Base-by-base conservation (phyloP, 768 basidiomycete species). In the Wakefieldia striispora region DNA sequence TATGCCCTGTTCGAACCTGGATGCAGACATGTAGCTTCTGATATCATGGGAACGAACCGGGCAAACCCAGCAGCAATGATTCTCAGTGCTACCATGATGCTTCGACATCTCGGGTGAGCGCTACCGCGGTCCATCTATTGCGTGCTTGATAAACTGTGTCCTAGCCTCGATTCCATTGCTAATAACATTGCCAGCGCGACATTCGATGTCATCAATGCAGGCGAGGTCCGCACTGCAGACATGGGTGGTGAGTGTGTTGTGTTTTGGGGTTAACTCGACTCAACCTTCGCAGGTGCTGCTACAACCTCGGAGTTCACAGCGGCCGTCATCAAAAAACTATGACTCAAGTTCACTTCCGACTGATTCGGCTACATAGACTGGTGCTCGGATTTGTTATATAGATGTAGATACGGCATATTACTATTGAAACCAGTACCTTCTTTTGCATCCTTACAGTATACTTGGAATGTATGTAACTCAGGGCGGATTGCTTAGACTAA, bases 1-100 rank as follows among this genome's bases (percentile, higher is more conserved):
- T 98, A 92, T 67, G 97, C 97, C 21, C 79, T 99, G 46, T 99
- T 99, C 68, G 97, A 99, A 71, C 97, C 97, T 29, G 97, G 97
- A 64, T 98, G 97, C 73, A 86, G 95, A 71, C 91, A 93, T 65
- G 90, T 93, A 58, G 91, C 91, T 44, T 85, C 86, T 62, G 94
- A 97, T 62, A 92, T 97, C 72, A 97, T 95, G 86, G 92, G 93
- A 57, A 91, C 89, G 53, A 90, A 93, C 76, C 84, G 86, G 55
- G 93, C 93, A 54, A 99, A 99, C 76, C 97, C 97, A 13, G 88
- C 95, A 40, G 97, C 95, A 31, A 95, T 97, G 84, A 87, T 99
- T 67, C 83, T 98, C 51, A 94, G 91, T 55, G 89, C 95, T 29
- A 95, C 95, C 35, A 95, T 99, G 86, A 91, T 99, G 86, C 83